phyloP scores from a whole-genome alignment of 164 flowering plant species.

The Euptelea pleiosperma region DNA sequence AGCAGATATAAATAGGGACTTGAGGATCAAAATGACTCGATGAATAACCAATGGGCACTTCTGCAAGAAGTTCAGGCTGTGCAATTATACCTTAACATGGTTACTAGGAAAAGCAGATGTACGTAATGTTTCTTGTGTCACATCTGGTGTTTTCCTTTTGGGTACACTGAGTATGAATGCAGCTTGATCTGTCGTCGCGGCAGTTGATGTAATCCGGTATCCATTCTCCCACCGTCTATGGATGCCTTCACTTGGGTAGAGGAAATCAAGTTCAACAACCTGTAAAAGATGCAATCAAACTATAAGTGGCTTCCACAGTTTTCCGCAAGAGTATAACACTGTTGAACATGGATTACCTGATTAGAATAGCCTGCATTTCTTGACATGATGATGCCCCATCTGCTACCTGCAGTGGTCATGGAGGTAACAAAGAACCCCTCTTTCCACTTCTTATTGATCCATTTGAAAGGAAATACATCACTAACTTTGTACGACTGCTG shows the following conservation, averaged over 20 bases:
- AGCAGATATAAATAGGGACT: no score
- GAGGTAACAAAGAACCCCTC: slow-evolving; percentile 67
- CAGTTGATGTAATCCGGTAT: slow-evolving; percentile 50
- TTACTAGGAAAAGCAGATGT: slow-evolving; percentile 52
- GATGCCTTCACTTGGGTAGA: slow-evolving; percentile 66
- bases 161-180: slow-evolving; percentile 59
- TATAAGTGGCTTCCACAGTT: slow-evolving; percentile 3
- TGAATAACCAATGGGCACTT: no score
- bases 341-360: slow-evolving; percentile 36
- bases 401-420: slow-evolving; percentile 59
- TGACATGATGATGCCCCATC: slow-evolving; percentile 68
- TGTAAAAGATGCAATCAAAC: slow-evolving; percentile 18
- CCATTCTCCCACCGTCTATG: slow-evolving; percentile 62
- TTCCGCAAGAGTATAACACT: neutral
- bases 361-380: slow-evolving; percentile 51
- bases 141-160: slow-evolving; percentile 41
- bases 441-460: slow-evolving; percentile 76
- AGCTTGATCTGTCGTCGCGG: slow-evolving; percentile 64
- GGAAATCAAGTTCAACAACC: slow-evolving; percentile 70
- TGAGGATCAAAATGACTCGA: no score
- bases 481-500: slow-evolving; percentile 73
- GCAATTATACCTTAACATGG: slow-evolving; percentile 54
- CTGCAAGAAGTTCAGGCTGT: neutral
- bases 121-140: slow-evolving; percentile 58
- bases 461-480: slow-evolving; percentile 61